Evolutionary conservation across 2,329 filamentous ascomycete genomes (phyloP), one percentile per base, ranked within the genome.

Genomic region (Fusarium sp.): DNA sequence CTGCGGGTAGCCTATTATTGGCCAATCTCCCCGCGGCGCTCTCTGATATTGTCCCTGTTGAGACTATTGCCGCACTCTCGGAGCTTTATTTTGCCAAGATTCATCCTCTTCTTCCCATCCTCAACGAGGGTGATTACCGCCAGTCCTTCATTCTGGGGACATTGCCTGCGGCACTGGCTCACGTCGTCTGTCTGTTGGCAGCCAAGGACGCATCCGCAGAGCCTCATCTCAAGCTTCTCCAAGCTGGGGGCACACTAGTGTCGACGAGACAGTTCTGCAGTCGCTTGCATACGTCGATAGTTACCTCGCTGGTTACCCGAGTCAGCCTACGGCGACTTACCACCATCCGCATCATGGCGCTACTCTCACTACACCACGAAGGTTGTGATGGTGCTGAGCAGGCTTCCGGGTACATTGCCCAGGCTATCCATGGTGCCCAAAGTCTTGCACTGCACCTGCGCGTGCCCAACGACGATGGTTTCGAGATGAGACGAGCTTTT

Each of bases 331-430:
- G 30, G 10, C 47, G 48, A 16, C 47, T 57, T 5, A 57, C 54
- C 15, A 30, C 37, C 5, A 15, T 57, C 16, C 43, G 31, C 7
- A 37, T 48, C 13, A 27, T 57, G 30, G 54, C 28, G 9, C 30
- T 57, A 4, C 11, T 48, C 13, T 57, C 54, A 6, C 54, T 57
- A 30, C 54, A 57, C 36, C 43, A 57, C 11, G 54, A 57, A 57
- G 41, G 54, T 11, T 37, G n/a, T 9, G 18, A 57, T 23, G 54
- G 54, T 18, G 54, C 54, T 7, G 54, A 57, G 18, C 54, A 57
- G 31, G 54, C 43, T 7, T 57, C 54, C 9, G 28, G 54, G 4
- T 57, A 23, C 31, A 15, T 47, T 7, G 28, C 54, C 10, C 54
- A 57, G 27, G 54, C 54, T 7, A 30, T 57, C 15, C 54, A 57